phyloP scores from a whole-genome alignment of 495 filamentous ascomycete species.

The Penicillium turbatum region DNA sequence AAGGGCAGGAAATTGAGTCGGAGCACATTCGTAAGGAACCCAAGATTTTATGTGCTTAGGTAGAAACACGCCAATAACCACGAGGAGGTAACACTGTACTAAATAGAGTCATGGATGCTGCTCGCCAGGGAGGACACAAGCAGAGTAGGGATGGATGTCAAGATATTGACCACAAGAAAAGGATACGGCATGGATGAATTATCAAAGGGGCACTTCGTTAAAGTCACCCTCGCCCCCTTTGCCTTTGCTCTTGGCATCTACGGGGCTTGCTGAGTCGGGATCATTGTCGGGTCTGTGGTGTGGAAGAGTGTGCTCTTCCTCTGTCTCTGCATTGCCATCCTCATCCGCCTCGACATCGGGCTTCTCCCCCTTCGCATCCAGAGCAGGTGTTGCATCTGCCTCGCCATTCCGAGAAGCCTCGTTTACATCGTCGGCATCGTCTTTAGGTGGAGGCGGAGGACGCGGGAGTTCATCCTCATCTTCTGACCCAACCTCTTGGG shows the following conservation, averaged over 20 bases:
- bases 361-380: slow-evolving; percentile 11
- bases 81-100: slow-evolving; percentile 18
- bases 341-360: slow-evolving; percentile 6
- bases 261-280: slow-evolving; percentile 10
- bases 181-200: slow-evolving; percentile 1
- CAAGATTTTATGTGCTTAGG: background rate
- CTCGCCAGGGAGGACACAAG: background rate
- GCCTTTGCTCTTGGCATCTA: slow-evolving; percentile 25
- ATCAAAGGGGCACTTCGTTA: slow-evolving; percentile 35
- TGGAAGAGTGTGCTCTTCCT: slow-evolving; percentile 22
- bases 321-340: slow-evolving; percentile 10
- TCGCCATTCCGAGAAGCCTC: slow-evolving; percentile 23
- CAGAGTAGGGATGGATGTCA: background rate
- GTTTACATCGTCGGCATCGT: slow-evolving; percentile 20
- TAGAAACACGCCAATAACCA: slow-evolving; percentile 10
- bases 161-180: background rate
- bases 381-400: slow-evolving; percentile 1
- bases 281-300: slow-evolving; percentile 25
- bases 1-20: background rate
- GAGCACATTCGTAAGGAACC: slow-evolving; percentile 15
- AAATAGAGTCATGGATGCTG: slow-evolving; percentile 21
- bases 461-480: slow-evolving; percentile 23
- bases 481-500: slow-evolving; percentile 27
- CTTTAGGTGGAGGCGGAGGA: slow-evolving; percentile 39
- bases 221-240: slow-evolving; percentile 40